Evolutionary conservation across 176 grass and related monocot species (phyloP).

Genomic region (Aegilops umbellulata): DNA sequence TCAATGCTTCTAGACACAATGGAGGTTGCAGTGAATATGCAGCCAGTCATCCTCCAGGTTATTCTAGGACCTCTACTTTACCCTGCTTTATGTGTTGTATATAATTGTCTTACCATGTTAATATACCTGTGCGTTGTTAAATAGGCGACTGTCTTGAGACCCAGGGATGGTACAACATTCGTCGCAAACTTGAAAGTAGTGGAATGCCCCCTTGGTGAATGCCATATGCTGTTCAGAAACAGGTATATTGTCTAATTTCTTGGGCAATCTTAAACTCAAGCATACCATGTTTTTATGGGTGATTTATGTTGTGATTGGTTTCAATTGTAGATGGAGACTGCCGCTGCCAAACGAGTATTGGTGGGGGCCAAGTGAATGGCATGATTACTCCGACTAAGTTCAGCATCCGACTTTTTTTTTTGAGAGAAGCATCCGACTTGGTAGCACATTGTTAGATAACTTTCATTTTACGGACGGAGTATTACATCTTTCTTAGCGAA

Average conservation of each 20-base stretch:
- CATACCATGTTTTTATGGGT: neutral
- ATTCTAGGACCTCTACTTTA: neutral
- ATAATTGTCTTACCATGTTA: neutral
- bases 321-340: neutral
- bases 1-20: neutral
- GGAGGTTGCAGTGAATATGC: neutral
- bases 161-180: neutral
- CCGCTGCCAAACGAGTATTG: neutral
- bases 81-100: neutral
- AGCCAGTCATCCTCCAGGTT: neutral
- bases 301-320: neutral
- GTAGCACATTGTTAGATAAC: too few relatives aligned
- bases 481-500: too few relatives aligned
- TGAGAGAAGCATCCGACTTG: neutral
- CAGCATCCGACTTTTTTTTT: neutral
- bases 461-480: too few relatives aligned
- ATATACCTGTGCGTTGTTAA: neutral
- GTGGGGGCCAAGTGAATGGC: neutral
- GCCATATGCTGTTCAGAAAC: neutral
- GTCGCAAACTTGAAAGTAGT: neutral
- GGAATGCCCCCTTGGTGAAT: neutral
- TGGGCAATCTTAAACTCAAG: neutral
- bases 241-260: neutral
- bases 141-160: neutral
- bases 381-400: neutral